Conservation (phyloP, 345 rosid genomes). For the Moricandia moricandioides region DNA sequence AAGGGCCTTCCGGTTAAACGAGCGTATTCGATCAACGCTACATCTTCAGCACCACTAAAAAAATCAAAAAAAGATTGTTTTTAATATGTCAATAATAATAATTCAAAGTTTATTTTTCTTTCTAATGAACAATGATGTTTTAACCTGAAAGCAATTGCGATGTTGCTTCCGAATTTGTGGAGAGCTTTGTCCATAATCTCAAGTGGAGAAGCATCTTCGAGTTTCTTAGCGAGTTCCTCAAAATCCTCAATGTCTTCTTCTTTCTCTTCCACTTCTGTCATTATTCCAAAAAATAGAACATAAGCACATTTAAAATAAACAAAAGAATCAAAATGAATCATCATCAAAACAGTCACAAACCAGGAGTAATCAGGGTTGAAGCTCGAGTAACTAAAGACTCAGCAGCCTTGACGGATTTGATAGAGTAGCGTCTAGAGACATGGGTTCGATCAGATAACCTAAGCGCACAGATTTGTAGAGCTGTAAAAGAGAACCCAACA, state of each 20-base stretch:
- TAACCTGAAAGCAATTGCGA: constrained; percentile 95
- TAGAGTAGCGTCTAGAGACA: constrained; percentile 39
- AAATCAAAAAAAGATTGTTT: background rate
- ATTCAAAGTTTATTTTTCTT: background rate
- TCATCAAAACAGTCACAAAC: constrained; percentile 31
- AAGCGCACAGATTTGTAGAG: constrained; percentile 56
- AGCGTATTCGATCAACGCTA: constrained; percentile 92
- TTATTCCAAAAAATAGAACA: background rate
- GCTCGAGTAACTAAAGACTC: constrained; percentile 45
- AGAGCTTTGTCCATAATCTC: constrained; percentile 90
- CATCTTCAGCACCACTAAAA: constrained; percentile 93
- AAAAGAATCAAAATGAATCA: background rate
- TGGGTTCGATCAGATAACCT: constrained; percentile 47
- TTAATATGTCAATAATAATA: background rate
- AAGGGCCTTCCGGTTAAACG: constrained; percentile 73
- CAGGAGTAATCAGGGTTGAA: constrained; percentile 59
- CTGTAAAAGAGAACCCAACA: constrained; percentile 35
- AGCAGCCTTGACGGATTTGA: constrained; percentile 30
- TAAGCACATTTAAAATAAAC: too few relatives aligned
- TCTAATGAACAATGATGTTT: background rate
- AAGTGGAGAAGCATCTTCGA: constrained; percentile 74
- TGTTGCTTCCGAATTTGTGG: constrained; percentile 71
- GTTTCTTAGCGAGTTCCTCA: constrained; percentile 56
- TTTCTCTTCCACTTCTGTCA: constrained; percentile 61
- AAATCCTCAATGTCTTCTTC: constrained; percentile 52